Conservation (phyloP, 257 asterid genomes). For the Asclepias syriaca region DNA sequence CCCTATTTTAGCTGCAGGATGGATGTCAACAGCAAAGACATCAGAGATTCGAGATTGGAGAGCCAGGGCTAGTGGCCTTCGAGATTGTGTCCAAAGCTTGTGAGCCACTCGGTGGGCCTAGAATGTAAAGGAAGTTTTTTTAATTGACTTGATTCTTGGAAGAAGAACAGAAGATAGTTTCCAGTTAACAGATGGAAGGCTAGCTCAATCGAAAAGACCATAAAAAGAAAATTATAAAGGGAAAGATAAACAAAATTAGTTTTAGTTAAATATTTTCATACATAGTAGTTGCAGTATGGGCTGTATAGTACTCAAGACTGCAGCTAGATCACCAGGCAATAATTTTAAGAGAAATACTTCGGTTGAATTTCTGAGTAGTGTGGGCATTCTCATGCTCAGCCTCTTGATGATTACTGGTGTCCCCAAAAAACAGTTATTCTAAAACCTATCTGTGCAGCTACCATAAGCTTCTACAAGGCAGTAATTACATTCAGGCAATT, state of each 20-base stretch:
- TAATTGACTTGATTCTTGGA: not conserved
- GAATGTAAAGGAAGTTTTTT: not conserved
- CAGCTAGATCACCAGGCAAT: not conserved
- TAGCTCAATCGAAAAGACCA: not conserved
- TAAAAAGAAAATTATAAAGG: not conserved
- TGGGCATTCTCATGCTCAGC: not conserved
- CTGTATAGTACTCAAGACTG: not conserved
- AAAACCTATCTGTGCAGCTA: not conserved
- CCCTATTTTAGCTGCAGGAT: slow-evolving; percentile 44
- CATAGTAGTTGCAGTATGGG: not conserved
- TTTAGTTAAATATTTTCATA: not conserved
- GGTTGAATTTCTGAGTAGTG: not conserved
- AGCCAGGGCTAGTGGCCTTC: slow-evolving; percentile 36
- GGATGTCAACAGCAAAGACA: slow-evolving; percentile 42
- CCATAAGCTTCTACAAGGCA: not conserved
- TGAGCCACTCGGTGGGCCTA: slow-evolving; percentile 43
- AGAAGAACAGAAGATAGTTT: not conserved
- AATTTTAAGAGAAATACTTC: not conserved
- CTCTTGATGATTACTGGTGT: not conserved
- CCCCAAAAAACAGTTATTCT: not conserved
- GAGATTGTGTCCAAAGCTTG: slow-evolving; percentile 36
- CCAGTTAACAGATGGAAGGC: not conserved
- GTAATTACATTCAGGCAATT: not conserved
- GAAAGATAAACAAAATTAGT: not conserved
- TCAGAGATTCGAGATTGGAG: slow-evolving; percentile 41